These are phyloP conservation scores for Moringa oleifera DNA, from an alignment of 345 rosid genomes.

Conservation along the genomic window DNA sequence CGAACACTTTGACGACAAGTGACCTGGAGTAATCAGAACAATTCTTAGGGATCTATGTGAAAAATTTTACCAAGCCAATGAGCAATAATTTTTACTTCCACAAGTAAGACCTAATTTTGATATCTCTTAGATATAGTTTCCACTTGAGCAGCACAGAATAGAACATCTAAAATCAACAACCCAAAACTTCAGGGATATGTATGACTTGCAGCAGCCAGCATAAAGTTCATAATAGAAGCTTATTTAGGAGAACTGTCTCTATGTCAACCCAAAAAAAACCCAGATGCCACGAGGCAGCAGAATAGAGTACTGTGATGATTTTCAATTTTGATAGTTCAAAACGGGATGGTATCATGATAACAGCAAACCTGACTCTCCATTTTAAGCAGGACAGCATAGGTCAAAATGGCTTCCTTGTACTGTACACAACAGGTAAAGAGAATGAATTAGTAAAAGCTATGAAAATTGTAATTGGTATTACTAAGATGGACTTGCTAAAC, in stretches of 20 bases:
- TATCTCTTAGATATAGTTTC: neutral
- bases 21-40: slow-evolving; percentile 38
- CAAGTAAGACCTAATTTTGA: neutral
- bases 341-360: neutral
- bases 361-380: slow-evolving; percentile 59
- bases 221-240: slow-evolving; percentile 3
- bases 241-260: neutral
- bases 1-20: slow-evolving; percentile 33
- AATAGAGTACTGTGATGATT: neutral
- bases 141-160: neutral
- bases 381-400: slow-evolving; percentile 78
- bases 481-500: no score
- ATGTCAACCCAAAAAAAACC: neutral
- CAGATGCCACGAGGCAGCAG: neutral
- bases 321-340: neutral
- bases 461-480: neutral
- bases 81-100: neutral
- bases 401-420: slow-evolving; percentile 91
- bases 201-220: neutral
- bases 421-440: slow-evolving; percentile 27
- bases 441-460: neutral
- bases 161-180: no score
- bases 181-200: no score
- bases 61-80: neutral
- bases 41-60: neutral